Evolutionary conservation across 2,329 filamentous ascomycete species (phyloP).

Genomic region (Ascochyta koolunga): DNA sequence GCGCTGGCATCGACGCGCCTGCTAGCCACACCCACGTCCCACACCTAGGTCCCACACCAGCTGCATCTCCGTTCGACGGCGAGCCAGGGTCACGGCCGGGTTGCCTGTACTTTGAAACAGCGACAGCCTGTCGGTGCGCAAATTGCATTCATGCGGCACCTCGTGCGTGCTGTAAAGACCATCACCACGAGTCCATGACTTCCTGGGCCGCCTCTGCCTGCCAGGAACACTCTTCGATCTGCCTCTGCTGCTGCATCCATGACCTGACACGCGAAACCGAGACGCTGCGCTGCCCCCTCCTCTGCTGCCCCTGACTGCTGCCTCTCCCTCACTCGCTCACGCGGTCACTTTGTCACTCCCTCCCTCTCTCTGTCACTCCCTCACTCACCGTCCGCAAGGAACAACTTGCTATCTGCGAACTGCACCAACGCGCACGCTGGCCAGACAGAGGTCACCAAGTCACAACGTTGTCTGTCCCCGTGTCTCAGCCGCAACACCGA

Average conservation of each 20-base stretch:
- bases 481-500: constrained; percentile 22
- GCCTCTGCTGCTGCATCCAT: constrained; percentile 9
- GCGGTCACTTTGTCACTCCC: no score
- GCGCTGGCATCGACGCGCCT: constrained; percentile 1
- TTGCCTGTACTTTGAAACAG: constrained; percentile 6
- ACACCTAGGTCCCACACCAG: not conserved
- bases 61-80: constrained; percentile 7
- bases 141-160: constrained; percentile 15
- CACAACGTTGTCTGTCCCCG: constrained; percentile 11
- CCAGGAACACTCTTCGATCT: not conserved
- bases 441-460: constrained; percentile 5
- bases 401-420: not conserved
- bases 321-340: no score
- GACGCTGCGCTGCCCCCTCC: not conserved
- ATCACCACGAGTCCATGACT: not conserved
- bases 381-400: constrained; percentile 1
- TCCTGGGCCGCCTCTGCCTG: not conserved
- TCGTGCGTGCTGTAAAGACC: constrained; percentile 6
- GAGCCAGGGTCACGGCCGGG: constrained; percentile 1
- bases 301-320: constrained; percentile 11
- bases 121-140: constrained; percentile 17
- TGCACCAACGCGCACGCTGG: not conserved
- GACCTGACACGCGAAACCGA: constrained; percentile 9
- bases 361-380: not conserved
- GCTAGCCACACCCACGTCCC: constrained; percentile 4